Conservation (phyloP, 768 basidiomycete genomes). For the Gloeopeniophorella convolvens region DNA sequence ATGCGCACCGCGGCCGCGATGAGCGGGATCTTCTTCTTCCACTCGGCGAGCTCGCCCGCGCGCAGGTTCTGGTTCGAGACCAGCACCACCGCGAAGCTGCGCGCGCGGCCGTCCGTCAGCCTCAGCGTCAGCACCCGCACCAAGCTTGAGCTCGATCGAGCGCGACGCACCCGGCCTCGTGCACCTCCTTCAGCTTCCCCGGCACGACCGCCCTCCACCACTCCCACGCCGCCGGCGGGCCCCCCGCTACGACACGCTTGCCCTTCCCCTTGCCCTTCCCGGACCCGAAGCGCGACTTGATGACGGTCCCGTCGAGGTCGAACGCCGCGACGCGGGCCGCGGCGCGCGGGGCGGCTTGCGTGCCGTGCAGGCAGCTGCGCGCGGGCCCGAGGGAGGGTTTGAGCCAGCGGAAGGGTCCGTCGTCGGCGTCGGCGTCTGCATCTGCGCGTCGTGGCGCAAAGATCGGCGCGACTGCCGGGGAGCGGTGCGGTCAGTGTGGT, state of each 20-base stretch:
- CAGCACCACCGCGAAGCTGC: conserved; percentile 65
- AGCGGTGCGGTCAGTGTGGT: neutral
- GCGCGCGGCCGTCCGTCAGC: neutral
- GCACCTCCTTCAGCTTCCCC: conserved; percentile 50
- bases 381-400: conserved; percentile 27
- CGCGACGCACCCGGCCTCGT: conserved; percentile 50
- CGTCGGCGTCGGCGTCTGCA: neutral
- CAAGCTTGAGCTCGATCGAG: too few relatives aligned
- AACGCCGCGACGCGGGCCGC: conserved; percentile 66
- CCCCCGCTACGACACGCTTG: conserved; percentile 25
- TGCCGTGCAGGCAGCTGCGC: conserved; percentile 33
- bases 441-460: conserved; percentile 22
- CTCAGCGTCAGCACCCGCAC: neutral
- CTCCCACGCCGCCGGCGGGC: conserved; percentile 45
- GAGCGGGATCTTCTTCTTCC: conserved; percentile 70
- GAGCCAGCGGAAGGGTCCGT: conserved; percentile 27
- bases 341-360: conserved; percentile 35
- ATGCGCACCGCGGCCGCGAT: conserved; percentile 56
- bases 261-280: conserved; percentile 35
- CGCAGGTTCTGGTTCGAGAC: conserved; percentile 76
- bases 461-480: conserved; percentile 25
- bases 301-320: conserved; percentile 85
- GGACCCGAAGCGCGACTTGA: conserved; percentile 35
- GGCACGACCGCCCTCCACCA: conserved; percentile 74
- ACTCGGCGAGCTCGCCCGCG: conserved; percentile 42